phyloP scores from a whole-genome alignment of 106 monocot species.

The Hemerocallis citrina region DNA sequence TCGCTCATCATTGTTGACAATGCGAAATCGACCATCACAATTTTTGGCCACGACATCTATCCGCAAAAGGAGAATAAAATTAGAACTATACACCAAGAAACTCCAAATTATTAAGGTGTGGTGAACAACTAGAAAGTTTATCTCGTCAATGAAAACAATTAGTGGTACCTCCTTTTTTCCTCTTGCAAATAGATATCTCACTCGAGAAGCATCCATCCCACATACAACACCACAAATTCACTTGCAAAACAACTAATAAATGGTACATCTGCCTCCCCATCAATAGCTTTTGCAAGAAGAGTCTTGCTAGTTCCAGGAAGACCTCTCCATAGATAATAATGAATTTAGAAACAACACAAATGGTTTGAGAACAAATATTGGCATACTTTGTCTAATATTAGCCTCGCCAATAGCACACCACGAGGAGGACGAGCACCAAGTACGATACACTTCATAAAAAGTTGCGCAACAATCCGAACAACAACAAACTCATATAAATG shows the following conservation, averaged over 20 bases:
- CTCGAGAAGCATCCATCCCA: conserved; percentile 93
- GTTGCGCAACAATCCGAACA: too few species aligned
- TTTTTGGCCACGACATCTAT: conserved; percentile 95
- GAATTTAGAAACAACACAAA: neutral
- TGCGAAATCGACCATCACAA: conserved; percentile 82
- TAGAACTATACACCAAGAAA: neutral
- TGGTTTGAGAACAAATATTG: neutral
- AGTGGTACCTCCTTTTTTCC: conserved; percentile 89
- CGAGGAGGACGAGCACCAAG: conserved; percentile 94
- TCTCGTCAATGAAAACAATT: conserved; percentile 93
- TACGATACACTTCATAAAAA: too few species aligned
- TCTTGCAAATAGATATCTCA: conserved; percentile 85
- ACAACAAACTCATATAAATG: too few species aligned
- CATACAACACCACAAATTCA: conserved; percentile 90
- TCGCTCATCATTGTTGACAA: conserved; percentile 94
- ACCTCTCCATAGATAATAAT: conserved; percentile 50
- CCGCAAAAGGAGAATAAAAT: conserved; percentile 22
- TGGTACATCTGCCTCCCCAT: conserved; percentile 91
- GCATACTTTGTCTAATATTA: neutral
- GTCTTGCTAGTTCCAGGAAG: too few species aligned
- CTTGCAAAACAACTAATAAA: conserved; percentile 96
- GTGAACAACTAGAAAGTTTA: conserved; percentile 3
- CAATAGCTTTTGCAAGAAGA: too few species aligned
- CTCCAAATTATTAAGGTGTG: neutral
- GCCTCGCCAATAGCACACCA: too few species aligned